These are phyloP conservation scores for Eimeria falciformis DNA, from an alignment of 169 alveolate species.

Conservation along the genomic window DNA sequence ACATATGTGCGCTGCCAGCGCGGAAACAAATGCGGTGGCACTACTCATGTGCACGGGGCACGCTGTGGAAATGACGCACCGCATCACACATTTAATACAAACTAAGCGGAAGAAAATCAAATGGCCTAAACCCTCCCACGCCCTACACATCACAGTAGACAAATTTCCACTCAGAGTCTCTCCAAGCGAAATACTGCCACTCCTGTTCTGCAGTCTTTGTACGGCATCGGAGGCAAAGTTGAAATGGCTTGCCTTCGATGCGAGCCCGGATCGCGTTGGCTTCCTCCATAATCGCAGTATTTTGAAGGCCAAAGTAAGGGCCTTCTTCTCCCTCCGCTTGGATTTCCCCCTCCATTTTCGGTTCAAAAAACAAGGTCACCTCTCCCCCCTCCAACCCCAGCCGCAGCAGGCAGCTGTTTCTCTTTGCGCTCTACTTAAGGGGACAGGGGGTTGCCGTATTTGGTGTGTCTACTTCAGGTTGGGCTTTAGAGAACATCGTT, in stretches of 20 bases:
- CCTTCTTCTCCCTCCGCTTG: neutral
- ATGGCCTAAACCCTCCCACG: too few species aligned
- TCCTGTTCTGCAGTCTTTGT: too few species aligned
- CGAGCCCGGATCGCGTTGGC: constrained; percentile 56
- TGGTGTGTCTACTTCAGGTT: too few species aligned
- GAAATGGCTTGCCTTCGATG: constrained; percentile 57
- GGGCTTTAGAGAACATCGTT: too few species aligned
- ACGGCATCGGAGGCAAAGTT: too few species aligned
- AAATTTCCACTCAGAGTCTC: too few species aligned
- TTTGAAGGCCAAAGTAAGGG: neutral
- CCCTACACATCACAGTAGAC: too few species aligned
- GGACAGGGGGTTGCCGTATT: neutral
- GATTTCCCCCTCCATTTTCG: neutral
- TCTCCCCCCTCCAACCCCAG: neutral
- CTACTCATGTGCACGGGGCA: constrained; percentile 71
- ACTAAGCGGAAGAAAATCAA: too few species aligned
- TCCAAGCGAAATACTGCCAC: too few species aligned
- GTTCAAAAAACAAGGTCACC: neutral
- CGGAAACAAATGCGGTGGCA: constrained; percentile 51
- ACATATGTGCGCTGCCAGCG: constrained; percentile 52
- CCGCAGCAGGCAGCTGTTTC: neutral
- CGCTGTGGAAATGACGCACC: constrained; percentile 15
- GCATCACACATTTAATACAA: too few species aligned
- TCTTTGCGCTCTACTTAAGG: neutral
- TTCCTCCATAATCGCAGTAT: constrained; percentile 20